Evolutionary conservation across 768 basidiomycete species (phyloP).

Genomic region (Cantharellus cinnabarinus): DNA sequence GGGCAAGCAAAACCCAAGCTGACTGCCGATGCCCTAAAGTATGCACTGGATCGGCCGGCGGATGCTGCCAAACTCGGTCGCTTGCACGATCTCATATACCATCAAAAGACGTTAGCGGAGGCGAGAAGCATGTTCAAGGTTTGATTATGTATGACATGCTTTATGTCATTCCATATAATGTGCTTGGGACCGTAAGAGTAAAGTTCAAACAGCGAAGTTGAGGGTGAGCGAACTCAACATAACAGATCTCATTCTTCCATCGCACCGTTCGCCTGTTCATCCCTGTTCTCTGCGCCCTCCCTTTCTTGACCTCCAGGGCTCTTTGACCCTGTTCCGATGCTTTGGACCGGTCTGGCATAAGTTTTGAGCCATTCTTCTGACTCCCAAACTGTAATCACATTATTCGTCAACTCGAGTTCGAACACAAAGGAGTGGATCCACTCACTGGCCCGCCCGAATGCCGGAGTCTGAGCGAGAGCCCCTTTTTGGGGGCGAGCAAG

Average conservation of each 20-base stretch:
- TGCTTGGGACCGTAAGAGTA: not conserved
- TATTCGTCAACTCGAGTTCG: not conserved
- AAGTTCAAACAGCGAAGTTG: not conserved
- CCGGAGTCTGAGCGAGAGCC: constrained; percentile 31
- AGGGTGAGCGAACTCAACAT: not conserved
- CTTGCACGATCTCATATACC: constrained; percentile 54
- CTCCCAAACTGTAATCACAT: constrained; percentile 57
- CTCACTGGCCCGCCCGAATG: constrained; percentile 50
- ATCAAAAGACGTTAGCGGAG: constrained; percentile 8
- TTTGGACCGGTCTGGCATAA: constrained; percentile 53
- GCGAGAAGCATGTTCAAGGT: constrained; percentile 26
- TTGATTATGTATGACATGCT: no score
- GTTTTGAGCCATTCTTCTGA: constrained; percentile 83
- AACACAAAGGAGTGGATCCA: constrained; percentile 1
- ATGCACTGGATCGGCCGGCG: constrained; percentile 61
- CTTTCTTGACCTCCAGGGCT: not conserved
- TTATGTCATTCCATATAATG: no score
- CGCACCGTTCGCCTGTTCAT: constrained; percentile 25
- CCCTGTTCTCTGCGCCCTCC: constrained; percentile 15
- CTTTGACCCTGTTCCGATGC: constrained; percentile 15
- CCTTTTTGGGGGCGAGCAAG: constrained; percentile 68
- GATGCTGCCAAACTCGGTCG: constrained; percentile 83
- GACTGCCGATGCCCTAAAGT: constrained; percentile 64
- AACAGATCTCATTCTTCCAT: constrained; percentile 40
- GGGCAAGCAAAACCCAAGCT: constrained; percentile 3